Percentiles rank a stretch among this genome's conserved stretches.
Conservation (phyloP, 768 basidiomycete species). For the Cantharellus cinnabarinus region DNA sequence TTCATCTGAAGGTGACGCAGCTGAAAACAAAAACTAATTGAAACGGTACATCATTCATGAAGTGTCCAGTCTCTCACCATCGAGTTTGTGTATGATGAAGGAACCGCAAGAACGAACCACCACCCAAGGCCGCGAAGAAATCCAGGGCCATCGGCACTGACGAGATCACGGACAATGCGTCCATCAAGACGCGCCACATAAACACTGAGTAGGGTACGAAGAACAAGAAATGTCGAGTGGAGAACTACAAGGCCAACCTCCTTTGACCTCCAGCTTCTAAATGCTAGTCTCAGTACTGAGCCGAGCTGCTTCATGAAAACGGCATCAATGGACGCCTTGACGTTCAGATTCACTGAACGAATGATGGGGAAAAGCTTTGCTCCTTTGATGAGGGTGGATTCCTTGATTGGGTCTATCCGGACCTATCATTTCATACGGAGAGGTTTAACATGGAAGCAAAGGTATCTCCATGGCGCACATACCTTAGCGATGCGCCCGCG, state of each 20-base stretch:
- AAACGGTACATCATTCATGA: neutral
- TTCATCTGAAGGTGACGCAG: conserved; percentile 73
- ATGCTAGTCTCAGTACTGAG: conserved; percentile 53
- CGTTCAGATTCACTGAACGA: conserved; percentile 30
- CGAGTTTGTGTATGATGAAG: conserved; percentile 87
- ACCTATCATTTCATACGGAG: conserved; percentile 15
- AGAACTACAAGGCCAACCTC: conserved; percentile 53
- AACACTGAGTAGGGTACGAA: conserved; percentile 73
- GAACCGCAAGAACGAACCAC: conserved; percentile 83
- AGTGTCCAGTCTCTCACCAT: conserved; percentile 34
- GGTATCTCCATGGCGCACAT: conserved; percentile 8
- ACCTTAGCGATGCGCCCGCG: conserved; percentile 44
- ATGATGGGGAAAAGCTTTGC: conserved; percentile 38
- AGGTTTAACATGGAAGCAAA: neutral
- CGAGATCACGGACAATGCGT: conserved; percentile 69
- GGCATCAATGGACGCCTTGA: conserved; percentile 32
- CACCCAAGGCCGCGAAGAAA: conserved; percentile 63
- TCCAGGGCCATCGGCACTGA: conserved; percentile 65
- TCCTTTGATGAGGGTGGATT: conserved; percentile 30
- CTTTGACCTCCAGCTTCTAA: conserved; percentile 39
- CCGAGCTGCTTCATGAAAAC: conserved; percentile 52
- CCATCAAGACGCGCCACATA: conserved; percentile 80
- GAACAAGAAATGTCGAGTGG: conserved; percentile 71
- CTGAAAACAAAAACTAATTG: neutral
- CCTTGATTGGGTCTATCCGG: conserved; percentile 28